Percentiles rank a stretch among this genome's conserved stretches.
Evolutionary conservation across 2,329 filamentous ascomycete species (phyloP).

Genomic region (Nigrograna mackinnonii): DNA sequence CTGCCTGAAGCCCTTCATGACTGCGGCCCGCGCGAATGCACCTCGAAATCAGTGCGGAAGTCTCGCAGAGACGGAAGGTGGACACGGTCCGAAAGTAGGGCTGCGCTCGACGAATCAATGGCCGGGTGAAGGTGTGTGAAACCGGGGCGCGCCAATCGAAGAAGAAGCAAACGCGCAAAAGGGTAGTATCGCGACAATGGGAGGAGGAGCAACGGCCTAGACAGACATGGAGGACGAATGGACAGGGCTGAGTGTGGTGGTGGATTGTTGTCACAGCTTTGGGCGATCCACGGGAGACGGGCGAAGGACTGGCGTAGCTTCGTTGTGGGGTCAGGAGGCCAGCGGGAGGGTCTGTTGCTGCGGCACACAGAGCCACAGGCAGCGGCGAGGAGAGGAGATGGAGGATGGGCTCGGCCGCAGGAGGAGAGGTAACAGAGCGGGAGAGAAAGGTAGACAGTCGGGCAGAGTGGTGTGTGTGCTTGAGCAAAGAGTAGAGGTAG

Average conservation of each 20-base stretch:
- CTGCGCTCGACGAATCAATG: conserved; percentile 24
- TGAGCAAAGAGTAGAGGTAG: too few species aligned
- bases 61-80: too few species aligned
- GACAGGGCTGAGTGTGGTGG: neutral
- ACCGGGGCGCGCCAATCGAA: too few species aligned
- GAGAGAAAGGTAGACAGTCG: too few species aligned
- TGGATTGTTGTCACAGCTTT: neutral
- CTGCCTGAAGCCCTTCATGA: conserved; percentile 97
- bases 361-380: too few species aligned
- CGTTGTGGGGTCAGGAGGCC: conserved; percentile 8
- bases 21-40: conserved; percentile 48
- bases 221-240: conserved; percentile 29
- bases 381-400: too few species aligned
- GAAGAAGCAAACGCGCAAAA: conserved; percentile 14
- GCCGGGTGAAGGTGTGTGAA: conserved; percentile 1
- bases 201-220: conserved; percentile 20
- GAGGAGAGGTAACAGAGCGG: too few species aligned
- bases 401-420: too few species aligned
- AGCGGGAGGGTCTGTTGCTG: too few species aligned
- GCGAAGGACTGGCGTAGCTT: conserved; percentile 2
- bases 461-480: too few species aligned
- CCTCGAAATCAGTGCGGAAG: too few species aligned
- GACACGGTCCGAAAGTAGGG: too few species aligned
- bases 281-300: conserved; percentile 25
- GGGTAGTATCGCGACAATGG: conserved; percentile 6